These are phyloP conservation scores for Scytalidium sp. DNA, from an alignment of 2,329 filamentous ascomycete species.

Conservation along the genomic window DNA sequence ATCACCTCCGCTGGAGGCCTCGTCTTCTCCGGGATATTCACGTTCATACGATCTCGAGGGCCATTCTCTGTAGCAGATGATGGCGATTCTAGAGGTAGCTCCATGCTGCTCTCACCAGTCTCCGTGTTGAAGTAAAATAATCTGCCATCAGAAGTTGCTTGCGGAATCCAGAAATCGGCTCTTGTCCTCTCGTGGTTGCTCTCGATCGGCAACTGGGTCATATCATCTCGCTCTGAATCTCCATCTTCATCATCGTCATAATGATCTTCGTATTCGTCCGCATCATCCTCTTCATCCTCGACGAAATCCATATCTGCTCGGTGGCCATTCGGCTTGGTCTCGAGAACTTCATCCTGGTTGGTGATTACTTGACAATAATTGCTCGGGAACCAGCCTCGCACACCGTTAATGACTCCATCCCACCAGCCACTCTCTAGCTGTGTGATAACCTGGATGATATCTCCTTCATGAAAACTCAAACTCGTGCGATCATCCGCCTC, in stretches of 20 bases:
- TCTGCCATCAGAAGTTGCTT: slow-evolving; percentile 88
- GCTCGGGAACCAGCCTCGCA: slow-evolving; percentile 98
- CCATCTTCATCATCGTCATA: slow-evolving; percentile 68
- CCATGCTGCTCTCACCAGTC: slow-evolving; percentile 92
- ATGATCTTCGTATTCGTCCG: slow-evolving; percentile 65
- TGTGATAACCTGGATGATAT: slow-evolving; percentile 97
- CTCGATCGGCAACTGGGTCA: slow-evolving; percentile 62
- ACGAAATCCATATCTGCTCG: slow-evolving; percentile 55
- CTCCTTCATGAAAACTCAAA: slow-evolving; percentile 93
- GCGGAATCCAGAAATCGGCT: slow-evolving; percentile 97
- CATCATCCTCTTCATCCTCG: slow-evolving; percentile 60
- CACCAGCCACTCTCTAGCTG: slow-evolving; percentile 99
- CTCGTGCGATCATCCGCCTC: slow-evolving; percentile 96
- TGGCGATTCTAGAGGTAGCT: slow-evolving; percentile 89
- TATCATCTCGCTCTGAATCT: slow-evolving; percentile 59
- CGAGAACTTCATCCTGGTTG: slow-evolving; percentile 69
- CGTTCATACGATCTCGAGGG: slow-evolving; percentile 83
- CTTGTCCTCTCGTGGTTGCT: slow-evolving; percentile 70
- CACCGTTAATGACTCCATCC: slow-evolving; percentile 96
- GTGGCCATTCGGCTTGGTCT: slow-evolving; percentile 54
- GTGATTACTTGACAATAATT: slow-evolving; percentile 93
- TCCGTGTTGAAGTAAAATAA: slow-evolving; percentile 98
- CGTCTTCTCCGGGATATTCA: slow-evolving; percentile 84
- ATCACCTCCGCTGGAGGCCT: slow-evolving; percentile 88
- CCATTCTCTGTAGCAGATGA: slow-evolving; percentile 77